These are phyloP conservation scores for Exophiala sp. DNA, from an alignment of 2,329 filamentous ascomycete species.

Conservation along the genomic window DNA sequence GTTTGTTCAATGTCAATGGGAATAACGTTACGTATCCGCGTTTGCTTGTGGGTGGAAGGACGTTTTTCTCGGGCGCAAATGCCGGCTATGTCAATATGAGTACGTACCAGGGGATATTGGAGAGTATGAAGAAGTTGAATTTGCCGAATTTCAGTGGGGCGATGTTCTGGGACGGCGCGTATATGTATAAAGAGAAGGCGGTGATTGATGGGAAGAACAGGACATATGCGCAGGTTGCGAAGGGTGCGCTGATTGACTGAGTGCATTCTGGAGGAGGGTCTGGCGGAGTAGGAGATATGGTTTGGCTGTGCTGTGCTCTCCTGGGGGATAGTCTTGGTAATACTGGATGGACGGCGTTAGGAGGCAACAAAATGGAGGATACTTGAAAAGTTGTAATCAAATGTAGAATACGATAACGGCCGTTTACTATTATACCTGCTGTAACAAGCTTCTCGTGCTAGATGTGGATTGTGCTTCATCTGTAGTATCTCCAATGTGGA, in stretches of 20 bases:
- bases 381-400: too few species aligned
- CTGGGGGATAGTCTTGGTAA: too few species aligned
- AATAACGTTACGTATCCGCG: slow-evolving; percentile 2
- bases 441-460: too few species aligned
- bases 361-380: too few species aligned
- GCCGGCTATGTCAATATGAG: neutral
- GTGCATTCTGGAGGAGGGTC: too few species aligned
- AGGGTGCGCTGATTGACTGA: neutral
- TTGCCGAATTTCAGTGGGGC: slow-evolving; percentile 10
- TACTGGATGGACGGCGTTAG: too few species aligned
- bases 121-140: slow-evolving; percentile 7
- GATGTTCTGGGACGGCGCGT: slow-evolving; percentile 15
- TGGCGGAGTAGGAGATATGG: too few species aligned
- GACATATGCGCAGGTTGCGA: slow-evolving; percentile 5
- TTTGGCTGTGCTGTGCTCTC: too few species aligned
- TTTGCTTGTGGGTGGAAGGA: slow-evolving; percentile 6
- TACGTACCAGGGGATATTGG: neutral
- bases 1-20: neutral
- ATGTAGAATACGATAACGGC: too few species aligned
- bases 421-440: too few species aligned
- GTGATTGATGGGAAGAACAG: neutral
- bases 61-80: neutral
- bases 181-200: neutral
- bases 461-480: neutral
- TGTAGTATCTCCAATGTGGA: slow-evolving; percentile 16